Evolutionary conservation across 495 filamentous ascomycete species (phyloP), one percentile per base, ranked within the genome.

Genomic region (Penicillium pulvis): DNA sequence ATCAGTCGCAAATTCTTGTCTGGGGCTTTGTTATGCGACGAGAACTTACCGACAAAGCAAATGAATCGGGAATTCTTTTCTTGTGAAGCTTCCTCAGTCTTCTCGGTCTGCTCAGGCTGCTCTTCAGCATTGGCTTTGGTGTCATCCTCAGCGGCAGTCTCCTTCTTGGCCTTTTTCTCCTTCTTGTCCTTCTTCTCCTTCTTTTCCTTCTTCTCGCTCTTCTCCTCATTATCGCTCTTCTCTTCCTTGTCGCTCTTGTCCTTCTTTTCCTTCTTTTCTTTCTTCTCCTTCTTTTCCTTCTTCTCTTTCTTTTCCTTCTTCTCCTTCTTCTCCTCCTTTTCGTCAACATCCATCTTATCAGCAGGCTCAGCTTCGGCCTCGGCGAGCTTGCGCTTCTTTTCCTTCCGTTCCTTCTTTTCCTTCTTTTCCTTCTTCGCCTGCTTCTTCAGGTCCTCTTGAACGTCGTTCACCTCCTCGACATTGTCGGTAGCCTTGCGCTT

Each of bases 11-110:
- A 33, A 23, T 20, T 8, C 31, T 20, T 60, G 16, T 24, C 12
- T 33, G 14, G 35, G 36, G 23, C 51, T 31, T 24, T 47, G 43
- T 23, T 10, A n/a, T 9, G 20, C 6, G 14, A 35, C 24, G 49
- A 54, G 44, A n/a, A 68, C 66, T 50, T 75, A 88, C 89, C 89
- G 57, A 96, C 83, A 76, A 97, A 96, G 70, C 86, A 85, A 58
- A 95, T 93, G 79, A 95, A 95, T 57, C 91, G 83, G 24, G 78
- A 64, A 19, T 74, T 68, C 67, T 86, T 87, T 62, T 61, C 48
- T 17, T 52, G 24, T n/a, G 36, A 14, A 8, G 68, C 62, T 5
- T 65, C 58, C 17, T 64, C 62, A 28, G 61, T 62, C 51, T 57
- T 60, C 52, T 75, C 63, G 39, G 39, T 6, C 39, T 41, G 14